Conservation (phyloP, 2,329 filamentous ascomycete species). For the Didymella keratinophila region DNA sequence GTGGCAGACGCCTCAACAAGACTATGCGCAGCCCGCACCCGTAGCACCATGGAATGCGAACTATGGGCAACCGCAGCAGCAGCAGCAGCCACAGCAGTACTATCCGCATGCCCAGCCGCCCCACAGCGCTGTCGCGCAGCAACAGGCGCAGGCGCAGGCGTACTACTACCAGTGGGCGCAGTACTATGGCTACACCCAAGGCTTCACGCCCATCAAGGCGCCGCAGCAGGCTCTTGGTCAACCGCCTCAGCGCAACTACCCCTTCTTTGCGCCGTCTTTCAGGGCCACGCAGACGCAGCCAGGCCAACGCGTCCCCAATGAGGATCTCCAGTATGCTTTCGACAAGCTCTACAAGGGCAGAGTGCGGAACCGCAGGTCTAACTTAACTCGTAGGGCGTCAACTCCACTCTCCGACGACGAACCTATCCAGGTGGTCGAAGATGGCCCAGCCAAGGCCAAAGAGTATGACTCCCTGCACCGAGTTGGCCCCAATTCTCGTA, state of each 20-base stretch:
- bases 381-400: conserved; percentile 26
- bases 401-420: conserved; percentile 22
- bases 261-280: conserved; percentile 25
- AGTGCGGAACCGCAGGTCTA: conserved; percentile 25
- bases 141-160: conserved; percentile 29
- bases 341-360: conserved; percentile 25
- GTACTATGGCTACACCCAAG: conserved; percentile 20
- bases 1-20: conserved; percentile 8
- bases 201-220: conserved; percentile 19
- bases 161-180: conserved; percentile 35
- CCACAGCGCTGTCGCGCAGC: conserved; percentile 22
- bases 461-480: conserved; percentile 31
- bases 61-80: conserved; percentile 13
- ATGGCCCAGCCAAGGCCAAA: conserved; percentile 22
- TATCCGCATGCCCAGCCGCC: conserved; percentile 19
- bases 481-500: conserved; percentile 19
- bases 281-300: conserved; percentile 25
- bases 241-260: conserved; percentile 21
- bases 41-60: conserved; percentile 12
- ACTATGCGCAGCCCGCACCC: conserved; percentile 17
- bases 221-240: conserved; percentile 22
- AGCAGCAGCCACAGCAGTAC: conserved; percentile 22
- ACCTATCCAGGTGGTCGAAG: conserved; percentile 1
- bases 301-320: conserved; percentile 21
- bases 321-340: conserved; percentile 33